These are phyloP conservation scores for Omphalea diandra DNA, from an alignment of 441 rosid genomes.

Conservation along the genomic window DNA sequence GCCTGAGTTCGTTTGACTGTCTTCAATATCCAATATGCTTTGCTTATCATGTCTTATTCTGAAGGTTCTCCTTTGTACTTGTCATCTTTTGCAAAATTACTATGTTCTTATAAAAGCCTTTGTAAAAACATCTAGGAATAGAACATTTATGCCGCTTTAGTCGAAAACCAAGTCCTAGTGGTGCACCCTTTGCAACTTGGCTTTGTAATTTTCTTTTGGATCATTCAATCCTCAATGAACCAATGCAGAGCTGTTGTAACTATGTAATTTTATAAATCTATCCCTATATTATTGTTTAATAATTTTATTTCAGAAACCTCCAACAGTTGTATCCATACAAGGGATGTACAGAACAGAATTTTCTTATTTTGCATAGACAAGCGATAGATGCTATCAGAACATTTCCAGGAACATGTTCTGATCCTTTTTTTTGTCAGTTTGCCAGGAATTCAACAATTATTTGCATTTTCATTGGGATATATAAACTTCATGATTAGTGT, in stretches of 20 bases:
- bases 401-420: background rate
- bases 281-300: no score
- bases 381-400: constrained; percentile 6
- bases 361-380: background rate
- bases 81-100: constrained; percentile 3
- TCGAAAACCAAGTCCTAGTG: background rate
- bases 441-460: background rate
- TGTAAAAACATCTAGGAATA: background rate
- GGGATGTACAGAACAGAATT: background rate
- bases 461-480: background rate
- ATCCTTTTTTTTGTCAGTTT: constrained; percentile 10
- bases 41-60: background rate
- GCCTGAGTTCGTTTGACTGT: constrained; percentile 1
- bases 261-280: no score
- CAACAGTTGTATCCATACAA: no score
- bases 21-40: background rate
- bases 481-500: background rate
- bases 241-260: background rate
- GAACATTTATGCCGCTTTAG: constrained; percentile 2
- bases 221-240: background rate
- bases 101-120: background rate
- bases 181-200: constrained; percentile 1
- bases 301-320: no score
- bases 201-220: background rate
- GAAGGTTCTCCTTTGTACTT: background rate